A percentile compares a stretch with the other conserved stretches of the same genome.
These are phyloP conservation scores for Cercospora sojina DNA, from an alignment of 2,329 filamentous ascomycete genomes.

Conservation along the genomic window DNA sequence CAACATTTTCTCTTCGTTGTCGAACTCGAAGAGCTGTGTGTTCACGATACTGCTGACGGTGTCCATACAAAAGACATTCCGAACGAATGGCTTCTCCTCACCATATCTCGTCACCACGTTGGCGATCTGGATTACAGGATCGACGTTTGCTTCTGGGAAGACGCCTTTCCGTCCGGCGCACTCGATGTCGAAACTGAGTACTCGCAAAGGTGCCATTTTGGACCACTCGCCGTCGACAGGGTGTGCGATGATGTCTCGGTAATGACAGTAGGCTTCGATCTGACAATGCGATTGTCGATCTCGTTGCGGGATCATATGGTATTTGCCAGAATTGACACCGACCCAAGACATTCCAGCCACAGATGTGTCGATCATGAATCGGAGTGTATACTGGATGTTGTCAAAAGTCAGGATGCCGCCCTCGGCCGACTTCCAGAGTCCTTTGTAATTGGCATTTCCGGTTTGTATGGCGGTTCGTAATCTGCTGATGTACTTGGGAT, in stretches of 20 bases:
- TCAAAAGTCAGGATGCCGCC: conserved; percentile 86
- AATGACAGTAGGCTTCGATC: conserved; percentile 85
- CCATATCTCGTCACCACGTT: conserved; percentile 93
- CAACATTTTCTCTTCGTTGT: conserved; percentile 85
- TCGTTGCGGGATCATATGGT: conserved; percentile 64
- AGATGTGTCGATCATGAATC: conserved; percentile 98
- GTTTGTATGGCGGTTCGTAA: conserved; percentile 74
- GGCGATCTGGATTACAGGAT: conserved; percentile 97
- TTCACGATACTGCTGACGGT: conserved; percentile 92
- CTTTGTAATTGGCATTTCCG: conserved; percentile 81
- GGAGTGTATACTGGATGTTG: conserved; percentile 88
- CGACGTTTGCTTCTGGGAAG: conserved; percentile 87
- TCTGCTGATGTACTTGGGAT: conserved; percentile 78
- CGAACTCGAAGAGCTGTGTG: conserved; percentile 83
- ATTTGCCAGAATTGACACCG: conserved; percentile 73
- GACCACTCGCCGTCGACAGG: conserved; percentile 91
- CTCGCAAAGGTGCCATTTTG: conserved; percentile 91
- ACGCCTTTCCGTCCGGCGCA: conserved; percentile 96
- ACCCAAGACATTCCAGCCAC: conserved; percentile 98
- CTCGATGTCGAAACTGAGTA: conserved; percentile 97
- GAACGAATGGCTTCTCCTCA: conserved; percentile 91
- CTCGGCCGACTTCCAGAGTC: conserved; percentile 72
- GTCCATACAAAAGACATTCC: conserved; percentile 94
- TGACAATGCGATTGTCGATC: conserved; percentile 88
- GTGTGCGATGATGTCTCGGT: conserved; percentile 80